Percentiles rank a stretch among this genome's conserved stretches.
Conservation (phyloP, 225 moss, liverwort and hornwort species). For the Anthoceros angustus region DNA sequence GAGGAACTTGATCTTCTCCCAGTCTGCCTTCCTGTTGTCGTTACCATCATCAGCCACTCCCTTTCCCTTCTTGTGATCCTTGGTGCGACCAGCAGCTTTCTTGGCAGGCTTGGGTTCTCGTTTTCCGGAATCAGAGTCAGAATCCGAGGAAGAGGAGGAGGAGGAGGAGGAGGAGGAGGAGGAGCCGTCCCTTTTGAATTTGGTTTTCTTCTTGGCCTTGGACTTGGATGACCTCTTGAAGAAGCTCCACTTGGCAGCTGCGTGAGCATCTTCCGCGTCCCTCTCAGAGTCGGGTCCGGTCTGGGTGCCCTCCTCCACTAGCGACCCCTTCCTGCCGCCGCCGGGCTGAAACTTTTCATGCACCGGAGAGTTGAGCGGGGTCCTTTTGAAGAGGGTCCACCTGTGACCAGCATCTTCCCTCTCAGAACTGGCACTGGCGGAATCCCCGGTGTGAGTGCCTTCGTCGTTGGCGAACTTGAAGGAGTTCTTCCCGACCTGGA, state of each 20-base stretch:
- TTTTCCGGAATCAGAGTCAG: neutral
- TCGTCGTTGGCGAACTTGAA: neutral
- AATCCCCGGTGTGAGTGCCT: neutral
- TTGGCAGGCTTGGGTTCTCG: neutral
- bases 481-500: neutral
- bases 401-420: neutral
- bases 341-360: neutral
- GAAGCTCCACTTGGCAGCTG: neutral
- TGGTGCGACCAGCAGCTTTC: neutral
- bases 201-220: neutral
- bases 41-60: neutral
- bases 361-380: neutral
- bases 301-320: neutral
- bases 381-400: neutral
- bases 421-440: neutral
- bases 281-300: neutral
- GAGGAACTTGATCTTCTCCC: neutral
- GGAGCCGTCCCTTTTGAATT: neutral
- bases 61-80: neutral
- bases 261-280: neutral
- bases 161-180: neutral
- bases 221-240: neutral
- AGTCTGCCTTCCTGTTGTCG: neutral
- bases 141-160: conserved; percentile 3
- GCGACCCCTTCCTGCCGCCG: neutral